phyloP scores from a whole-genome alignment of 2,329 filamentous ascomycete species.

The Xylariaceae sp. region DNA sequence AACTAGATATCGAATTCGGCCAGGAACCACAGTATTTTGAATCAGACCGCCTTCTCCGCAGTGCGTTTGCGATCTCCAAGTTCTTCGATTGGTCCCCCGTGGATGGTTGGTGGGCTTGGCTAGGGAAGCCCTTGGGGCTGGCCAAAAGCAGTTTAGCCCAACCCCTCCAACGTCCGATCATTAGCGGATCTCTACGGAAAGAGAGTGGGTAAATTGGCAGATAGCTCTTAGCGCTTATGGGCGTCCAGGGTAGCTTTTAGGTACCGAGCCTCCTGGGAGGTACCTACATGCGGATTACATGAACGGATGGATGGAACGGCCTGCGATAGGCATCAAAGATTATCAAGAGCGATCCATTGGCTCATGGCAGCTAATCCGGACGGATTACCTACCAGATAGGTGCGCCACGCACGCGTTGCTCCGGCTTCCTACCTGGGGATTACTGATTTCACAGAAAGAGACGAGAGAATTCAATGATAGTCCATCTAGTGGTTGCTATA shows the following conservation, averaged over 20 bases:
- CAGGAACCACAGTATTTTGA: conserved; percentile 19
- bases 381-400: no score
- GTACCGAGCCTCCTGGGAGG: background rate
- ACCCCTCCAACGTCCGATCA: background rate
- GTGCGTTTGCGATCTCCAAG: conserved; percentile 13
- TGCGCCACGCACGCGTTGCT: no score
- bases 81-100: conserved; percentile 15
- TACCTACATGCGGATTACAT: background rate
- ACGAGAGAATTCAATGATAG: no score
- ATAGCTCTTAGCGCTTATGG: background rate
- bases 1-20: background rate
- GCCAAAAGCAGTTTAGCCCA: background rate
- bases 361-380: no score
- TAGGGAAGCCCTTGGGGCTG: conserved; percentile 15
- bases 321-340: no score
- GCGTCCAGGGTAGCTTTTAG: no score
- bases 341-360: no score
- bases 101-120: conserved; percentile 21
- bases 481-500: no score
- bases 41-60: conserved; percentile 26
- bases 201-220: background rate
- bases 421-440: no score
- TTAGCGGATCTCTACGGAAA: background rate
- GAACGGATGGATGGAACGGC: no score
- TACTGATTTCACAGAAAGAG: no score